Evolutionary conservation across 495 filamentous ascomycete species (phyloP).

Genomic region (Pseudomonodictys pantanalensis): DNA sequence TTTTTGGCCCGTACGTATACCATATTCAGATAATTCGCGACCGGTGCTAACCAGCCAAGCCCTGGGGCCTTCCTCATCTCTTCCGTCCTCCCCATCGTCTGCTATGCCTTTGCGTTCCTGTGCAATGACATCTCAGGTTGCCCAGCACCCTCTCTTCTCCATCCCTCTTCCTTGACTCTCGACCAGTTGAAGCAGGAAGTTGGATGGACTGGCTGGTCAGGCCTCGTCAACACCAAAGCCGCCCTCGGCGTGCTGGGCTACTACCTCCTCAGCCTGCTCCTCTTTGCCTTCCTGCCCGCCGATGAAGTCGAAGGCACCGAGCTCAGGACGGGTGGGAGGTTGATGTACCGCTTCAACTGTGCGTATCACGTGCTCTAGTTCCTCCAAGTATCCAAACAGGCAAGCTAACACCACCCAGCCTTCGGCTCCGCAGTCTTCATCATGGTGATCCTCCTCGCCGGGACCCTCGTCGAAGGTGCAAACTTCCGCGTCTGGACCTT

Average conservation of each 20-base stretch:
- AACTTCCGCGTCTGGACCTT: slow-evolving; percentile 88
- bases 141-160: slow-evolving; percentile 79
- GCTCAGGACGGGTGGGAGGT: slow-evolving; percentile 65
- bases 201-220: slow-evolving; percentile 72
- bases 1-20: slow-evolving; percentile 77
- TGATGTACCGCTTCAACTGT: slow-evolving; percentile 93
- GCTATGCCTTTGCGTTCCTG: slow-evolving; percentile 74
- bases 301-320: slow-evolving; percentile 66
- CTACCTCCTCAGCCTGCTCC: slow-evolving; percentile 69
- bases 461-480: slow-evolving; percentile 72
- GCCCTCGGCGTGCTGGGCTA: slow-evolving; percentile 66
- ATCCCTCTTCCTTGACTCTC: slow-evolving; percentile 67
- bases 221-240: slow-evolving; percentile 59
- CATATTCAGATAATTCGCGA: slow-evolving; percentile 9
- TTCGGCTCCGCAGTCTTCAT: slow-evolving; percentile 71
- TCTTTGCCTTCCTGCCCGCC: slow-evolving; percentile 78
- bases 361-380: slow-evolving; percentile 25
- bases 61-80: slow-evolving; percentile 70
- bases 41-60: slow-evolving; percentile 48
- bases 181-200: slow-evolving; percentile 70
- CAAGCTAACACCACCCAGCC: slow-evolving; percentile 50
- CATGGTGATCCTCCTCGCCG: slow-evolving; percentile 62
- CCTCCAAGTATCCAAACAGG: slow-evolving; percentile 5
- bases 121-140: slow-evolving; percentile 94
- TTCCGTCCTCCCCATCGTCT: slow-evolving; percentile 69